Evolutionary conservation across 352 stramenopile species (phyloP).

Genomic region (Phytophthora meadii): DNA sequence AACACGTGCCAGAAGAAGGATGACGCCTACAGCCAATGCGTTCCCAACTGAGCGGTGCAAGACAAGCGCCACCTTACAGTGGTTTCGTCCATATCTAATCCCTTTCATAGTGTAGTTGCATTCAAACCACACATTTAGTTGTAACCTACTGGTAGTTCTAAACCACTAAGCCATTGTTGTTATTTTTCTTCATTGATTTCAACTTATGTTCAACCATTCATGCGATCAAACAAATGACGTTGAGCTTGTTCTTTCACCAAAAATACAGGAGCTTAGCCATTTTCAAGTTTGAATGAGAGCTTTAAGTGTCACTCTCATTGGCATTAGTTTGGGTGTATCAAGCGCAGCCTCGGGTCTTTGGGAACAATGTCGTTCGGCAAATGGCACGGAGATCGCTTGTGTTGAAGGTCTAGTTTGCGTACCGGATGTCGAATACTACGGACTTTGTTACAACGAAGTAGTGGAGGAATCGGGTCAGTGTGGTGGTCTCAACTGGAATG

Average conservation of each 20-base stretch:
- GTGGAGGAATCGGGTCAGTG: constrained; percentile 18
- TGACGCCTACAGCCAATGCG: constrained; percentile 31
- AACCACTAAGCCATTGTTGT: no score
- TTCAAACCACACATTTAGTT: no score
- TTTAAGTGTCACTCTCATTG: background rate
- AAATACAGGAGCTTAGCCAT: constrained; percentile 11
- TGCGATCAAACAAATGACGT: constrained; percentile 17
- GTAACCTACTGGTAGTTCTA: no score
- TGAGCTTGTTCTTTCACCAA: constrained; percentile 14
- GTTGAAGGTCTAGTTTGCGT: constrained; percentile 20
- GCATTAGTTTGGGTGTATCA: background rate
- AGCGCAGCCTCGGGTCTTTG: constrained; percentile 10
- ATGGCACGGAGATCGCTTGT: constrained; percentile 23
- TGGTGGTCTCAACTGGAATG: constrained; percentile 25
- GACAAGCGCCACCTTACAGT: background rate
- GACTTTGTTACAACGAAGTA: constrained; percentile 28
- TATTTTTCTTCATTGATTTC: background rate
- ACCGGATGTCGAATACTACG: constrained; percentile 25
- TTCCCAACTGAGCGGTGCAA: constrained; percentile 5
- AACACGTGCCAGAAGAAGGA: constrained; percentile 32
- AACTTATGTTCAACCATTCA: background rate
- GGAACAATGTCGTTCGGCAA: constrained; percentile 24
- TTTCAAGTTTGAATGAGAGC: constrained; percentile 6
- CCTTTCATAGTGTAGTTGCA: background rate
- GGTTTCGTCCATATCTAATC: background rate